Evolutionary conservation across 169 alveolate genomes (phyloP), one percentile per base, ranked within the genome.

Genomic region (Theileria annulata): DNA sequence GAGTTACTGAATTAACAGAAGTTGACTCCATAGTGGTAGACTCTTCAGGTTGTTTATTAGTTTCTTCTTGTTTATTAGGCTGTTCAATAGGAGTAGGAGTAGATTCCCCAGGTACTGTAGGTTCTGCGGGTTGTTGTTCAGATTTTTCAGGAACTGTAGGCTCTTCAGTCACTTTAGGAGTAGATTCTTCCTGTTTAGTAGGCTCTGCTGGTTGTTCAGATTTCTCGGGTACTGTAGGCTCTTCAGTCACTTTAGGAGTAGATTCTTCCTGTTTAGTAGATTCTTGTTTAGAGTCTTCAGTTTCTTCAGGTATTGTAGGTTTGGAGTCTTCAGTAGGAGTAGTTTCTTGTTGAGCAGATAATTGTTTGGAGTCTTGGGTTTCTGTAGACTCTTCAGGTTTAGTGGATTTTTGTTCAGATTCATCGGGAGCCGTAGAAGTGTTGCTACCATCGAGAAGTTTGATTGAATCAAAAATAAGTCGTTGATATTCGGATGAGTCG

Each of bases 391-490:
- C 23, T 56, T 56, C 23, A 28, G 3, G 3, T 56, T 3, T n/a
- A n/a, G n/a, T n/a, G n/a, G n/a, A n/a, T n/a, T n/a, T n/a, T n/a
- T n/a, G n/a, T n/a, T n/a, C n/a, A n/a, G n/a, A n/a, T 56, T 56
- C 66, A 56, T 8, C 23, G 23, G 10, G 23, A 19, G 37, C 25
- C 1, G 49, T 21, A 62, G 71, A 47, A n/a, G 37, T 37, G n/a
- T 25, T 56, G 31, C 21, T 62, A 62, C 13, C 51, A 42, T 59
- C 6, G 63, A 68, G 63, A 58, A 13, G 76, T 17, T 68, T 68
- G 62, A 68, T 68, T 31, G 31, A 15, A 21, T 27, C 37, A 23
- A 68, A 68, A 0, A 68, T 13, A 68, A 68, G 1, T 4, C 31
- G 42, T 15, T 68, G 63, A n/a, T 68, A 68, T 15, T 68, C 2